A percentile compares a stretch with the other conserved stretches of the same genome.
Conservation (phyloP, 2,329 filamentous ascomycete genomes). For the Ampelomyces quisqualis region DNA sequence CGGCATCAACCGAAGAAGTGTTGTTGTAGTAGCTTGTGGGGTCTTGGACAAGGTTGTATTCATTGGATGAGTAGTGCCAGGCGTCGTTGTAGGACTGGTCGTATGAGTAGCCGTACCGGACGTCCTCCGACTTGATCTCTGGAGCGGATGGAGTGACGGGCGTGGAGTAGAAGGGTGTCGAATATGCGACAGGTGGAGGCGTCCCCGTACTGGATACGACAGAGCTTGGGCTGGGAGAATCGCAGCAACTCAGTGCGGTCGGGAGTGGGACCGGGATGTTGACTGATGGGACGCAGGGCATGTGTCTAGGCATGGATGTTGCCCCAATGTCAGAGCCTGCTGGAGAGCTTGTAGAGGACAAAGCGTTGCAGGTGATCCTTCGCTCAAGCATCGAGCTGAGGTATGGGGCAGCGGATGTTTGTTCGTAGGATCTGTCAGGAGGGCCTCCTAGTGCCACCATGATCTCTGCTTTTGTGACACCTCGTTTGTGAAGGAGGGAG, state of each 20-base stretch:
- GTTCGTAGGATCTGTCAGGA: conserved; percentile 29
- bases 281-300: conserved; percentile 24
- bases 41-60: conserved; percentile 17
- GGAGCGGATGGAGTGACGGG: conserved; percentile 20
- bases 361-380: conserved; percentile 25
- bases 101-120: conserved; percentile 26
- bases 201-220: conserved; percentile 37
- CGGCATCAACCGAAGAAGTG: conserved; percentile 45
- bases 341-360: conserved; percentile 23
- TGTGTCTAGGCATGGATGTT: conserved; percentile 17
- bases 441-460: conserved; percentile 27
- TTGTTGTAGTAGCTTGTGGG: conserved; percentile 27
- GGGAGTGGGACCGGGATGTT: conserved; percentile 25
- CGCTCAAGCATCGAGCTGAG: conserved; percentile 37
- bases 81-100: conserved; percentile 21
- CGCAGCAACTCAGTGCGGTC: conserved; percentile 26
- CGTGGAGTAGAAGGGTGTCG: conserved; percentile 23
- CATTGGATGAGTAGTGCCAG: conserved; percentile 28
- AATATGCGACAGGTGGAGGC: conserved; percentile 27
- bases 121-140: conserved; percentile 31
- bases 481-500: conserved; percentile 58
- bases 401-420: conserved; percentile 28
- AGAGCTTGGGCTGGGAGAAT: conserved; percentile 35
- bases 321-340: conserved; percentile 14
- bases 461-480: conserved; percentile 60